Percentiles rank a stretch among this genome's conserved stretches.
phyloP scores from a whole-genome alignment of 345 rosid genomes.

The Toxicodendron radicans region DNA sequence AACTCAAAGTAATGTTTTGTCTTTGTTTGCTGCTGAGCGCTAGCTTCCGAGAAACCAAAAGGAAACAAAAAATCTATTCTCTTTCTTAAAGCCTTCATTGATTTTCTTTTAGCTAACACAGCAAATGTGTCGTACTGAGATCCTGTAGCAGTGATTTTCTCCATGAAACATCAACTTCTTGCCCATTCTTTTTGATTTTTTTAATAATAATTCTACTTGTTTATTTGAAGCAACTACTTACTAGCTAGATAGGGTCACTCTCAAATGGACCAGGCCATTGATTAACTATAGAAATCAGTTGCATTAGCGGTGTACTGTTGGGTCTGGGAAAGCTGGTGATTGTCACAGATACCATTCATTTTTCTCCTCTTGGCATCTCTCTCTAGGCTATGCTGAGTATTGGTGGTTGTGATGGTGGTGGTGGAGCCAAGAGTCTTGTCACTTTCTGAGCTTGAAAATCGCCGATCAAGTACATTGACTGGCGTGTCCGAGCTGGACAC shows the following conservation, averaged over 20 bases:
- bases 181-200: conserved; percentile 1
- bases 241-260: conserved; percentile 26
- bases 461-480: conserved; percentile 57
- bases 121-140: conserved; percentile 23
- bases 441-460: conserved; percentile 49
- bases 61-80: not conserved
- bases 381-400: not conserved
- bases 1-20: conserved; percentile 24
- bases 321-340: conserved; percentile 33
- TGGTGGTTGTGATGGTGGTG: conserved; percentile 1
- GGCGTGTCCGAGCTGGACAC: conserved; percentile 45
- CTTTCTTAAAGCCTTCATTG: not conserved
- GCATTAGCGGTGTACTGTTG: conserved; percentile 24
- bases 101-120: not conserved
- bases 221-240: conserved; percentile 22
- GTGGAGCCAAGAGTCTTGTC: conserved; percentile 34
- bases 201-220: not conserved
- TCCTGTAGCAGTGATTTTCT: conserved; percentile 27
- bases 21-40: conserved; percentile 6
- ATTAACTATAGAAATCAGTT: not conserved
- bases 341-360: conserved; percentile 7
- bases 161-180: conserved; percentile 20
- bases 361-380: conserved; percentile 38
- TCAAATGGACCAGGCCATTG: conserved; percentile 32
- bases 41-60: not conserved